Evolutionary conservation across 208 protist genomes (phyloP), one percentile per base, ranked within the genome.

Genomic region (Angomonas desouzai): DNA sequence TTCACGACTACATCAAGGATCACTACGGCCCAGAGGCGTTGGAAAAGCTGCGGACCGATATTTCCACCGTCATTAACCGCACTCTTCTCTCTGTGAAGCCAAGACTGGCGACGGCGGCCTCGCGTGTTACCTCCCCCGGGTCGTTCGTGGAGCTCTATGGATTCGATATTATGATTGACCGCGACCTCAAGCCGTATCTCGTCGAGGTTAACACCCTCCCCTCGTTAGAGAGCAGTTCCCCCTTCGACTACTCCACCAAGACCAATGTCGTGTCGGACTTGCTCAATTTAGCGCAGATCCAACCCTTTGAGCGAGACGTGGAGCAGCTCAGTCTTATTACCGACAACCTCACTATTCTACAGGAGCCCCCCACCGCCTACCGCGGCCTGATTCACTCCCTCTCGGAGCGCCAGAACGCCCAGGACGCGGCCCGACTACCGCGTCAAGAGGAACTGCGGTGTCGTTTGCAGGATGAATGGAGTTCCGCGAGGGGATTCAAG

Each of bases 151-250:
- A 97, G 68, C 68, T 97, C 6, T 96, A 93, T 62, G 93, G 93
- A 11, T 96, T 96, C 56, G 93, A 97, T 51, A 73, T 97, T 18
- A 92, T 97, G 85, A 64, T 97, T 2, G 87, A 94, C 45, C 64
- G 64, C 27, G 43, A 82, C 11, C 70, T 92, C n/a, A 74, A 76
- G 2, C 88, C 91, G 6, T 85, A 70, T 49, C 77, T 97, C 11
- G 74, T 97, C 23, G 93, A 97, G 55, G 89, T 97, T 20, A 97
- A 97, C 75, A 95, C 91, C 40, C 62, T 97, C 32, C 93, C 93
- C 0, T 95, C 91, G 4, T 78, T 97, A 30, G 85, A 89, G 56
- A 96, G 88, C 69, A 91, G 80, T 63, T 93, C 87, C 23, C 1
- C 74, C 1, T 82, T 97, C 38, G 93, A 97, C 67, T 92, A 96